phyloP scores from a whole-genome alignment of 306 rosid species.

The Rubus idaeus region DNA sequence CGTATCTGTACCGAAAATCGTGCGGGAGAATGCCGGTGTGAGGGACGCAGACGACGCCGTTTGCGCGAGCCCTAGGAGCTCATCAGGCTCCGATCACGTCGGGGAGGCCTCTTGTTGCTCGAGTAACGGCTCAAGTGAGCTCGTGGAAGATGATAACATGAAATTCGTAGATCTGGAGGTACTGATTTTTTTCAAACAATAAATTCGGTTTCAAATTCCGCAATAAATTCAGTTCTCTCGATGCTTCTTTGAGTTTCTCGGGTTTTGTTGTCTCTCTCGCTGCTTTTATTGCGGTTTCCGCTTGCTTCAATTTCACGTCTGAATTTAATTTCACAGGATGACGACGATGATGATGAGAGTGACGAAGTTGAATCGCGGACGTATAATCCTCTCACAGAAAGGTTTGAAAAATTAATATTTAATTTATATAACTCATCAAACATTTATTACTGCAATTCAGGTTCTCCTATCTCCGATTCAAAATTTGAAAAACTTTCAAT shows the following conservation, averaged over 20 bases:
- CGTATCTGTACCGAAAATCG: conserved; percentile 4
- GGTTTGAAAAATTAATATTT: conserved; percentile 41
- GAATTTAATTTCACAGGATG: conserved; percentile 43
- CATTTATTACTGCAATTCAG: neutral
- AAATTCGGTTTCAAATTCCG: conserved; percentile 1
- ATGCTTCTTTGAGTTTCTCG: conserved; percentile 13
- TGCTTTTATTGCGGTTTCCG: conserved; percentile 25
- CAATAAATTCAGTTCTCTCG: conserved; percentile 20
- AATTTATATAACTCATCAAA: neutral
- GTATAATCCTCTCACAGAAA: conserved; percentile 49
- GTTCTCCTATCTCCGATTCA: conserved; percentile 28
- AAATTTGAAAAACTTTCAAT: conserved; percentile 33
- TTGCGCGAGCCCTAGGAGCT: conserved; percentile 35
- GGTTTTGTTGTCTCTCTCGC: conserved; percentile 22
- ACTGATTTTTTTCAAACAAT: neutral
- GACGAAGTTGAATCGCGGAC: conserved; percentile 66
- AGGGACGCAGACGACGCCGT: neutral
- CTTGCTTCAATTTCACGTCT: conserved; percentile 27
- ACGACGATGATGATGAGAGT: conserved; percentile 51
- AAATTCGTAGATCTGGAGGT: conserved; percentile 80
- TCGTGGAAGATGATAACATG: conserved; percentile 32
- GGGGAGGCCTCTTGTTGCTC: conserved; percentile 63
- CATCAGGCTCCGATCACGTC: conserved; percentile 17
- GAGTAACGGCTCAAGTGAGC: conserved; percentile 53
- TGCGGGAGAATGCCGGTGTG: neutral